A percentile compares a stretch with the other conserved stretches of the same genome.
Evolutionary conservation across 2,329 filamentous ascomycete species (phyloP).

Genomic region (Didymella segeticola): DNA sequence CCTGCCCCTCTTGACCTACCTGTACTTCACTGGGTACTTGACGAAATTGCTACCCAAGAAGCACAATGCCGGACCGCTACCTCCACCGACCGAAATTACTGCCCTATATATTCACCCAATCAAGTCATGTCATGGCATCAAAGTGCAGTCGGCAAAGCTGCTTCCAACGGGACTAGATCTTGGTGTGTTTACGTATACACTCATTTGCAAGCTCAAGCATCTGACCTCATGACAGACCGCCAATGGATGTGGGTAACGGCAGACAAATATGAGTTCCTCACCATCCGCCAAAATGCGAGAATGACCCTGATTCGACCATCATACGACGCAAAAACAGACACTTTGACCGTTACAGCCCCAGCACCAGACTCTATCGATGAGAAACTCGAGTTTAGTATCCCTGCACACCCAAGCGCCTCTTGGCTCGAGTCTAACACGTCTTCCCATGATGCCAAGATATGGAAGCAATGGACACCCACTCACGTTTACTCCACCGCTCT

Average conservation of each 20-base stretch:
- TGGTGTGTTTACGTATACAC: constrained; percentile 23
- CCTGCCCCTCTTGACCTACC: constrained; percentile 42
- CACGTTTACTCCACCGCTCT: constrained; percentile 60
- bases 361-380: constrained; percentile 42
- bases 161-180: constrained; percentile 65
- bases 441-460: constrained; percentile 61
- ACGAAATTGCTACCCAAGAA: constrained; percentile 21
- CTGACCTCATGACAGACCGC: constrained; percentile 54
- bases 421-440: constrained; percentile 64
- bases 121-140: constrained; percentile 70
- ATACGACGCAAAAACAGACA: constrained; percentile 54
- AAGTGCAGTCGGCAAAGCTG: constrained; percentile 59
- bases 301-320: constrained; percentile 69
- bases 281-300: constrained; percentile 65
- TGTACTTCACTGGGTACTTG: constrained; percentile 34
- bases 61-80: constrained; percentile 33
- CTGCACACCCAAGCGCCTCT: constrained; percentile 59
- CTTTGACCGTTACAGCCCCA: constrained; percentile 58
- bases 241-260: constrained; percentile 71
- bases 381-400: constrained; percentile 56
- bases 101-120: constrained; percentile 67
- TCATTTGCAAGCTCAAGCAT: background rate
- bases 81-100: constrained; percentile 52
- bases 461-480: constrained; percentile 65
- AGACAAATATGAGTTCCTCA: constrained; percentile 63